Evolutionary conservation across 306 rosid species (phyloP).

Genomic region (Alnus rubra): DNA sequence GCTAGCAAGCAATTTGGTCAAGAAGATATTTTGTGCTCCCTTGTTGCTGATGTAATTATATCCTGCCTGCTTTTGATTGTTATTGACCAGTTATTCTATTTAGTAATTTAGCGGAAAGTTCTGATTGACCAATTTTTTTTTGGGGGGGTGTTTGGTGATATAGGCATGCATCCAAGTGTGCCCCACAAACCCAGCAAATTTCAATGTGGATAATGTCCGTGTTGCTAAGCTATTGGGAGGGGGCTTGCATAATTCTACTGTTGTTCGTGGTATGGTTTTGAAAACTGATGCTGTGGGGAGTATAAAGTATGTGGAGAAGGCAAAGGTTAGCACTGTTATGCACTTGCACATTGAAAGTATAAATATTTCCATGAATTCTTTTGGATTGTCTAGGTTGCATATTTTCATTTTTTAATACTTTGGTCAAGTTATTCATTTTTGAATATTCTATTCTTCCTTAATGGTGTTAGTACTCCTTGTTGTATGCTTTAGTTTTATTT

Average conservation of each 20-base stretch:
- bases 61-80: constrained; percentile 21
- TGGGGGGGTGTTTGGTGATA: constrained; percentile 1
- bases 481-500: not conserved
- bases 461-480: not conserved
- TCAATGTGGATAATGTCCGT: constrained; percentile 91
- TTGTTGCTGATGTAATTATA: constrained; percentile 75
- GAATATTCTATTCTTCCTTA: not conserved
- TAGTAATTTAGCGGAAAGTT: not conserved
- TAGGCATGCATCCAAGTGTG: constrained; percentile 97
- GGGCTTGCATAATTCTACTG: constrained; percentile 75
- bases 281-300: constrained; percentile 80
- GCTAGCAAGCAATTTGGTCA: constrained; percentile 98
- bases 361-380: not conserved
- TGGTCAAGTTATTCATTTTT: not conserved
- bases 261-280: constrained; percentile 84
- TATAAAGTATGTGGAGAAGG: constrained; percentile 66
- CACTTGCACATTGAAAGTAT: not conserved
- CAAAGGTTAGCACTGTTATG: constrained; percentile 58
- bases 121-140: not conserved
- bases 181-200: constrained; percentile 86
- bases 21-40: constrained; percentile 83
- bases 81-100: not conserved
- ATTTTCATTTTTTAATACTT: constrained; percentile 16
- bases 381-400: not conserved
- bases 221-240: constrained; percentile 93